Conservation (phyloP, 176 grass and related monocot genomes). For the Microstegium vimineum region DNA sequence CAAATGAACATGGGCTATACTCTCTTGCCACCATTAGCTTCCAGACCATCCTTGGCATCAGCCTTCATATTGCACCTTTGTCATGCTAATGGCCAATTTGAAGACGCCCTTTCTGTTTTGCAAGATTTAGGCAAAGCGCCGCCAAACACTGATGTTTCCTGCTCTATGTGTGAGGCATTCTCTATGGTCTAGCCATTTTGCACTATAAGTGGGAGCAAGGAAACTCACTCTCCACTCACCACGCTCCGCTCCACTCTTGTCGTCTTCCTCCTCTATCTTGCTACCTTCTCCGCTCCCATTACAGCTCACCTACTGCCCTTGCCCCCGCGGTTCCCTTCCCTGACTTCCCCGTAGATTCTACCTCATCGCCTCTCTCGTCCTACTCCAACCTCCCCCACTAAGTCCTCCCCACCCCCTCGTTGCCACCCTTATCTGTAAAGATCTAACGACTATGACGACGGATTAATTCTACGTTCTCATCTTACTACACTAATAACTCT, state of each 20-base stretch:
- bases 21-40: neutral
- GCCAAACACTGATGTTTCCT: neutral
- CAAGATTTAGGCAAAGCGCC: too few species aligned
- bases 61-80: too few species aligned
- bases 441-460: neutral
- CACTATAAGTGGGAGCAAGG: too few species aligned
- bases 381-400: neutral
- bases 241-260: neutral
- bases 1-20: too few species aligned
- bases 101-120: accelerated
- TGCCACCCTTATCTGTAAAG: neutral
- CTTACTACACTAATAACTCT: neutral
- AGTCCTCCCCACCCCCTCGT: too few species aligned
- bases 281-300: neutral
- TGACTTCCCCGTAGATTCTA: neutral
- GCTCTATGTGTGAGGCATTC: too few species aligned
- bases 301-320: too few species aligned
- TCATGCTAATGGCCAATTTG: neutral
- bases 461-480: neutral
- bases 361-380: neutral
- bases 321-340: neutral
- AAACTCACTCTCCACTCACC: neutral
- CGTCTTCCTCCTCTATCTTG: neutral
- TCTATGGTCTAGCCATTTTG: too few species aligned
- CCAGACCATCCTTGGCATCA: neutral